Conservation (phyloP, 129 eudicot genomes). For the Glebionis coronaria region DNA sequence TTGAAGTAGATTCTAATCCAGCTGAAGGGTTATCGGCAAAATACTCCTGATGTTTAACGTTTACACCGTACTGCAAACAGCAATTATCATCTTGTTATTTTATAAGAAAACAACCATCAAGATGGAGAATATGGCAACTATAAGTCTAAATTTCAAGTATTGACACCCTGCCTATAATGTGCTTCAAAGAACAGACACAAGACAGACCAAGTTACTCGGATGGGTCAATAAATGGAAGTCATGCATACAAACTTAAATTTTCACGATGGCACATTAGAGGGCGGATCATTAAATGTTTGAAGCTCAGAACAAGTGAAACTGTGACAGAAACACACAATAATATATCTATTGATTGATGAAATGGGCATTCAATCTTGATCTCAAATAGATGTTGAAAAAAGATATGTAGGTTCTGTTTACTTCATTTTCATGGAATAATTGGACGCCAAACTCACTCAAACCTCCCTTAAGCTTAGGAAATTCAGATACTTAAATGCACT, state of each 20-base stretch:
- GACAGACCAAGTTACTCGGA: no score
- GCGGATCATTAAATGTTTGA: no score
- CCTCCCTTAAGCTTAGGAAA: not conserved
- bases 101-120: not conserved
- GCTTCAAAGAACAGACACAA: no score
- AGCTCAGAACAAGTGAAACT: no score
- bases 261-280: no score
- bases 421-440: not conserved
- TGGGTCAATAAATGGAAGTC: no score
- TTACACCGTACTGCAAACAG: constrained; percentile 76
- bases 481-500: not conserved
- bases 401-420: no score
- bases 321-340: no score
- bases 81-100: constrained; percentile 3
- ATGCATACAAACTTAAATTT: no score
- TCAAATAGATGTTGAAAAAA: no score
- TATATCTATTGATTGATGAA: no score
- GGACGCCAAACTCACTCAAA: not conserved
- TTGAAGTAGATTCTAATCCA: constrained; percentile 70
- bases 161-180: not conserved
- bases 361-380: no score
- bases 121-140: not conserved
- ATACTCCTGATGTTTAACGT: constrained; percentile 88
- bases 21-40: constrained; percentile 94
- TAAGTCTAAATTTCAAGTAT: not conserved